Percentiles rank a stretch among this genome's conserved stretches.
phyloP scores from a whole-genome alignment of 768 basidiomycete species.

The Cyathus striatus region DNA sequence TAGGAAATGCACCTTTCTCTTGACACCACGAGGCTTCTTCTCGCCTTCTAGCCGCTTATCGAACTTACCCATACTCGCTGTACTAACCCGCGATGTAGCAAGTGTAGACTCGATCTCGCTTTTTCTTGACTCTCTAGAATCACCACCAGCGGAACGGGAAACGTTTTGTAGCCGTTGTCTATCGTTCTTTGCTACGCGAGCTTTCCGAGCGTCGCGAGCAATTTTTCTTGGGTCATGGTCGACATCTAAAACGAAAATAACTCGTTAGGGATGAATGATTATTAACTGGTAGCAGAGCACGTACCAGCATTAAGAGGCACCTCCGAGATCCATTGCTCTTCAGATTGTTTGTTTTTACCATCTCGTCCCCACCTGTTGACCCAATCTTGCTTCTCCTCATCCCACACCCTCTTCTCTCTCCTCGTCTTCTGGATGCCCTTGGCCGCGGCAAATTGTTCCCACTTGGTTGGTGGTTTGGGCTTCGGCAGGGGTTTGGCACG shows the following conservation, averaged over 20 bases:
- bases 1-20: conserved; percentile 76
- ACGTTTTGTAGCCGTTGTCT: conserved; percentile 70
- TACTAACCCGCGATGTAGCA: conserved; percentile 73
- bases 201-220: conserved; percentile 76
- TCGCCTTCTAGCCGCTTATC: conserved; percentile 90
- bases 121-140: conserved; percentile 50
- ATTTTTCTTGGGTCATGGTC: conserved; percentile 76
- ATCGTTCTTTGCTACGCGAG: conserved; percentile 80
- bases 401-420: conserved; percentile 82
- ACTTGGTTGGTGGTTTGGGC: conserved; percentile 90
- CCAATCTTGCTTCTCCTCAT: conserved; percentile 93
- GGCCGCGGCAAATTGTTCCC: conserved; percentile 91
- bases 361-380: conserved; percentile 85
- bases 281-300: too few species aligned
- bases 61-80: conserved; percentile 94
- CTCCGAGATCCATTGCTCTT: conserved; percentile 90
- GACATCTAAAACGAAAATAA: conserved; percentile 42
- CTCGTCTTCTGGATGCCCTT: conserved; percentile 87
- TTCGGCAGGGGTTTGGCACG: conserved; percentile 91
- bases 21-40: conserved; percentile 80
- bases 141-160: conserved; percentile 42
- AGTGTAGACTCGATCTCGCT: conserved; percentile 71
- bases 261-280: neutral
- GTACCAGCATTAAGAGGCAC: conserved; percentile 83
- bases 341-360: conserved; percentile 83